Base-by-base conservation (phyloP, 2,329 filamentous ascomycete species). In the Leptosphaerulina australis region DNA sequence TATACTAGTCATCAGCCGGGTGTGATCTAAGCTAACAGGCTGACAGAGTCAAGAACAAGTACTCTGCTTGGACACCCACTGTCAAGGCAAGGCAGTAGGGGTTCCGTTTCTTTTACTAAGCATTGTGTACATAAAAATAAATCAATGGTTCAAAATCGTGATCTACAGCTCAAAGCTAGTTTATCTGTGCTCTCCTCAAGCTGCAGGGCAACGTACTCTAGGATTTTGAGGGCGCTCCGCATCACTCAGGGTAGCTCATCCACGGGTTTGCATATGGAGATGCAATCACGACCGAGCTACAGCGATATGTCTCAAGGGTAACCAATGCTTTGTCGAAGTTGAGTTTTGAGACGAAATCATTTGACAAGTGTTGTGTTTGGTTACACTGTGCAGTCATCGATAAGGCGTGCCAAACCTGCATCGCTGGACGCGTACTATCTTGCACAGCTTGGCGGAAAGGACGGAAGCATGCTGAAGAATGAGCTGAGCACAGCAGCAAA, bases 31-130 rank as follows among this genome's bases (percentile, higher is more conserved):
- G n/a, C 59, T 64, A 58, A 67, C 15, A 9, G 20, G 3, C 0
- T 9, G 4, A 44, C 60, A 80, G 78, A 37, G 72, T 71, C 51
- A 80, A 79, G 72, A 74, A 69, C 66, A 81, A 81, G 74, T 78
- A 77, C 64, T 58, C 67, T 24, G 64, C 77, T 12, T 81, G 78
- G 78, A 68, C 67, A 52, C 78, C 78, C n/a, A 73, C 76, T 18
- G 76, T 71, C 39, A 77, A 77, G 58, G 60, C 76, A 33, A 69
- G 77, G 39, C 61, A 71, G 53, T 69, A 66, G 55, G 58, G 12
- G 9, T 24, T 4, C 17, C 30, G 12, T 31, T 28, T 59, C 54
- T 47, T 46, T 44, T 50, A 49, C 58, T 46, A 50, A n/a, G 56
- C 44, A 62, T 48, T 64, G 59, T 68, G 65, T 44, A 66, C 67